Base-by-base conservation (phyloP, 768 basidiomycete genomes). In the Suillus bovinus region DNA sequence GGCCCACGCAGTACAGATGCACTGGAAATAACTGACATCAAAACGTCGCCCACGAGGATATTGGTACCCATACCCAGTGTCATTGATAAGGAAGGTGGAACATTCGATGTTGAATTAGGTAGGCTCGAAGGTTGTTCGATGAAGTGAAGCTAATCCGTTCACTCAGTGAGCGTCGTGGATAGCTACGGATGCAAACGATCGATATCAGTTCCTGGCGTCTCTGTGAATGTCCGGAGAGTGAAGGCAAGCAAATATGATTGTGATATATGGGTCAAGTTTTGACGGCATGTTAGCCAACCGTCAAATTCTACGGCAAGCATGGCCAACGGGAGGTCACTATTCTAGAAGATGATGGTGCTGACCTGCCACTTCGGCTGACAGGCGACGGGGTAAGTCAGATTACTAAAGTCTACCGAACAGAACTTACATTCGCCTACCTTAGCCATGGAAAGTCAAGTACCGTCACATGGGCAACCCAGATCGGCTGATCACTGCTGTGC, bases 371-470 rank as follows among this genome's bases (percentile, higher is more conserved):
- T 46, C 84, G 95, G 31, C 77, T 99, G 58, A 96, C 94, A 22
- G 97, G 97, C 6, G 91, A 96, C 72, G 90, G 88, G 54, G 96
- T 96, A 75, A 64, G 88, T 78, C 4, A 17, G 22, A 41, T 49
- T 38, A 50, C n/a, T 46, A 10, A 7, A 50, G 17, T 39, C 27
- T 39, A 3, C 24, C 24, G 24, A 39, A 27, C 11, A 39, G 38
- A 39, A 20, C 27, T 56, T 27, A 56, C 10, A 4, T 29, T 20
- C 11, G 27, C 60, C 47, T 46, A 59, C 53, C 10, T 27, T 67
- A 98, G 95, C 94, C 96, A 8, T 99, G 96, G 96, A 81, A 77
- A 16, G 72, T 99, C 50, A 86, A 83, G 62, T 98, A 96, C 73
- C 85, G 86, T 36, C 82, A 78, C 39, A 70, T 74, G 8, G 82